Evolutionary conservation across 129 eudicot species (phyloP), one percentile per base, ranked within the genome.

Genomic region (Tagetes erecta): DNA sequence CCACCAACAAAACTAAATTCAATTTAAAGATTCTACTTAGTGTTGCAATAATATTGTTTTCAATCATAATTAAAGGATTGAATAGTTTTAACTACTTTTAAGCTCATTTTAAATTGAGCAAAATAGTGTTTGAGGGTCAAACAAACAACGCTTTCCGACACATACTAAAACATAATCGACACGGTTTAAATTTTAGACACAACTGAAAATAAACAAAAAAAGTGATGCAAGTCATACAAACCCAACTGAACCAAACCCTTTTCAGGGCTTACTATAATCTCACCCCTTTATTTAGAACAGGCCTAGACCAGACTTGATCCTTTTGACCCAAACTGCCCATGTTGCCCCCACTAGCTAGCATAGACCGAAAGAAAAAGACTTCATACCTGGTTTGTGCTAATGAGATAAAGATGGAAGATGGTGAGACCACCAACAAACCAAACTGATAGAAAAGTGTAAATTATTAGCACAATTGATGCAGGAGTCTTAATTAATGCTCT

Each of bases 381-480:
- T n/a, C 8, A 81, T 74, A 92, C 98, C 98, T 92, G 98, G 80
- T 92, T 92, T 64, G 96, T 83, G 57, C 89, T 66, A 72, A 92
- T 89, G 75, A 92, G 89, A 65, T 89, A 87, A 40, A 87, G 84
- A 78, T 92, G 98, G 59, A 89, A 92, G 69, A 84, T 72, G 14
- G 90, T 80, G 27, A 92, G 91, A 52, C 98, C 98, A 8, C 98
- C 98, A 41, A 92, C 95, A 73, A 89, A 89, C 98, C 96, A 92
- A 67, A 89, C 87, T 27, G 81, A 71, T 31, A 92, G 53, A 38
- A 92, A 92, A 5, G 91, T 71, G 77, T 92, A 92, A 57, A 80
- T 64, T 53, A 89, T 86, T 11, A 92, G 86, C 63, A 71, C 89
- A 4, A 89, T 82, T 8, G 98, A 92, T 55, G 91, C 91, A 2